These are phyloP conservation scores for Lactuca sativa DNA, from an alignment of 129 eudicot species.

Conservation along the genomic window DNA sequence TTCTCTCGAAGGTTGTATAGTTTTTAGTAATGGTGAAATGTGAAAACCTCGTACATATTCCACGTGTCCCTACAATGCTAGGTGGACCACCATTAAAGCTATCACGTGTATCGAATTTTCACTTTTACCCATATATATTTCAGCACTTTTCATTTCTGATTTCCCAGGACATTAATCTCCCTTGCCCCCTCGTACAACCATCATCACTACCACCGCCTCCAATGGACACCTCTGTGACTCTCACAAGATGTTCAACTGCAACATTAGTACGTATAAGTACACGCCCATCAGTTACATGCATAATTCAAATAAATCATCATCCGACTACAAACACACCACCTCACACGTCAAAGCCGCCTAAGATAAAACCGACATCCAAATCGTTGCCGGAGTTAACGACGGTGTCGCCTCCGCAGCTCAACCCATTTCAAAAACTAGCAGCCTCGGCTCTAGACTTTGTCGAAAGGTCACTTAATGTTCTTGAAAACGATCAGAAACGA, in stretches of 20 bases:
- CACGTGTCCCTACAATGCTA: slow-evolving; percentile 12
- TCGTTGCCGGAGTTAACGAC: not conserved
- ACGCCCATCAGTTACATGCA: slow-evolving; percentile 27
- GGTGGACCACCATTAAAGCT: slow-evolving; percentile 17
- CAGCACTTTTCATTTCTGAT: not conserved
- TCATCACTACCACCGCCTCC: not conserved
- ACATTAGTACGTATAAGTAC: not conserved
- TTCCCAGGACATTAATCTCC: not conserved
- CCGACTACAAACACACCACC: slow-evolving; percentile 32
- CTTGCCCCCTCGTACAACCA: not conserved
- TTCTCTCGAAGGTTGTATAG: not conserved
- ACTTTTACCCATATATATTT: not conserved
- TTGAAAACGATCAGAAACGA: slow-evolving; percentile 39
- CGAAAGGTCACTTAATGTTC: slow-evolving; percentile 33
- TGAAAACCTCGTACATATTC: not conserved
- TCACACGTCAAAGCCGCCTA: slow-evolving; percentile 1
- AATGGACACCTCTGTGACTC: slow-evolving; percentile 18
- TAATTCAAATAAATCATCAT: slow-evolving; percentile 27
- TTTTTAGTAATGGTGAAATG: not conserved
- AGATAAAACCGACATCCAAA: not conserved
- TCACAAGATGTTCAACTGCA: slow-evolving; percentile 1
- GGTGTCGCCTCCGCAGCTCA: slow-evolving; percentile 22
- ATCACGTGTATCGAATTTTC: slow-evolving; percentile 16
- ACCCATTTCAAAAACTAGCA: slow-evolving; percentile 58
- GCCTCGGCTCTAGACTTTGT: slow-evolving; percentile 42